Evolutionary conservation across 1,139 yeast genomes (phyloP).

Genomic region (Saccharomyces hybrid): DNA sequence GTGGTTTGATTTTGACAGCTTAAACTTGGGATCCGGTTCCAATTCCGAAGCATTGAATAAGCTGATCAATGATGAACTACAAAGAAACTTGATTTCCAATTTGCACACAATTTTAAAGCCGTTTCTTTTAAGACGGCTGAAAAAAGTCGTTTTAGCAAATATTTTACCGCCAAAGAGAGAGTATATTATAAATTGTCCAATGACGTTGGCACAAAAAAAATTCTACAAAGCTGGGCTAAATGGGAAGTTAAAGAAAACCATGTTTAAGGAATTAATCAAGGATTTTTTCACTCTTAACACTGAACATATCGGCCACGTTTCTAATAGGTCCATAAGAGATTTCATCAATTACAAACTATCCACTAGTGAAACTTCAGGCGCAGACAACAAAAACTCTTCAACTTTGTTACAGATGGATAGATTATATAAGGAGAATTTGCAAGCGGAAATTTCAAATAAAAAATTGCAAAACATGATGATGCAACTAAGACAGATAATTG

Average conservation of each 20-base stretch:
- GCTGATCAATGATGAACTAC: slow-evolving; percentile 53
- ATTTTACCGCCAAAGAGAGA: slow-evolving; percentile 83
- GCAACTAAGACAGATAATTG: slow-evolving; percentile 78
- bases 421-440: slow-evolving; percentile 23
- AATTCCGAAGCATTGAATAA: slow-evolving; percentile 35
- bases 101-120: slow-evolving; percentile 86
- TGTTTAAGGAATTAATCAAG: slow-evolving; percentile 40
- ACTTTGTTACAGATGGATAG: slow-evolving; percentile 22
- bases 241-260: slow-evolving; percentile 37
- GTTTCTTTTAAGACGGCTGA: slow-evolving; percentile 72
- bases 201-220: slow-evolving; percentile 54
- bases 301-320: slow-evolving; percentile 32
- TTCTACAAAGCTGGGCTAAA: slow-evolving; percentile 57
- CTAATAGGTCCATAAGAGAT: slow-evolving; percentile 35
- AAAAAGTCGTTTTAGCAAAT: slow-evolving; percentile 54
- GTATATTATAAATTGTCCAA: slow-evolving; percentile 65
- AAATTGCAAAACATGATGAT: slow-evolving; percentile 60
- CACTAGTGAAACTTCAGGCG: slow-evolving; percentile 7
- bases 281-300: slow-evolving; percentile 37
- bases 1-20: slow-evolving; percentile 75
- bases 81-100: slow-evolving; percentile 56
- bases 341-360: slow-evolving; percentile 33
- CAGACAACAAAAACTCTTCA: slow-evolving; percentile 8
- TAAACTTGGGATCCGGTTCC: slow-evolving; percentile 38
- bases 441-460: slow-evolving; percentile 36